Conservation (phyloP, 768 basidiomycete species). For the Leccinum subtestaceum region DNA sequence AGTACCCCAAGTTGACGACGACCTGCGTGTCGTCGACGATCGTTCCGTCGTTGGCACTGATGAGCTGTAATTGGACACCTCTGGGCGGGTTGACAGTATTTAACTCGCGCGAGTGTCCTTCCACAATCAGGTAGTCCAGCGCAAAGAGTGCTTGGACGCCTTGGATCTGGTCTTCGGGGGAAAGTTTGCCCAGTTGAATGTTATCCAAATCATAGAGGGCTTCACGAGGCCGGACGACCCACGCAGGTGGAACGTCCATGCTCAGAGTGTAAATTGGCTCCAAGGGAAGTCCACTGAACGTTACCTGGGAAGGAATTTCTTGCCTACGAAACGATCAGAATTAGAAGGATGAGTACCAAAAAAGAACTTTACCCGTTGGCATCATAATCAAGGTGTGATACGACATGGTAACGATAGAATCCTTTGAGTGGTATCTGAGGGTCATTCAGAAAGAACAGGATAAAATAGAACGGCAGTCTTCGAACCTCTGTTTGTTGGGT, state of each 20-base stretch:
- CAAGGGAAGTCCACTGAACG: constrained; percentile 71
- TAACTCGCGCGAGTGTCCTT: constrained; percentile 88
- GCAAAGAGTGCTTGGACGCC: constrained; percentile 79
- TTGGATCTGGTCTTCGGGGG: constrained; percentile 44
- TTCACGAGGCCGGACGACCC: constrained; percentile 90
- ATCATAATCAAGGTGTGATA: constrained; percentile 58
- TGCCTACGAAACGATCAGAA: constrained; percentile 37
- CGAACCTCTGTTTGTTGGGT: constrained; percentile 62
- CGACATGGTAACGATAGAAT: constrained; percentile 83
- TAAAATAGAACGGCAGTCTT: not conserved
- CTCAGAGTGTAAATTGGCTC: constrained; percentile 93
- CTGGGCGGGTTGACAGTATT: constrained; percentile 68
- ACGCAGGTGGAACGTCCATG: constrained; percentile 87
- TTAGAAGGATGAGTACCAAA: not conserved
- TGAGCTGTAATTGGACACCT: constrained; percentile 87
- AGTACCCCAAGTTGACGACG: constrained; percentile 92
- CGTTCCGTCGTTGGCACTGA: constrained; percentile 39
- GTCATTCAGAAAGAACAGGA: not conserved
- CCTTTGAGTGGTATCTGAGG: constrained; percentile 81
- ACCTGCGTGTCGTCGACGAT: constrained; percentile 83
- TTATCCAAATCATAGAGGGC: constrained; percentile 95
- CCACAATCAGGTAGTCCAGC: constrained; percentile 88
- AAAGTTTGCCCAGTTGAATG: constrained; percentile 73
- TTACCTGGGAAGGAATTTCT: constrained; percentile 55
- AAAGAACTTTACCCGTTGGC: constrained; percentile 52